phyloP scores from a whole-genome alignment of 2,329 filamentous ascomycete genomes.

The Rutstroemia sydowiana region DNA sequence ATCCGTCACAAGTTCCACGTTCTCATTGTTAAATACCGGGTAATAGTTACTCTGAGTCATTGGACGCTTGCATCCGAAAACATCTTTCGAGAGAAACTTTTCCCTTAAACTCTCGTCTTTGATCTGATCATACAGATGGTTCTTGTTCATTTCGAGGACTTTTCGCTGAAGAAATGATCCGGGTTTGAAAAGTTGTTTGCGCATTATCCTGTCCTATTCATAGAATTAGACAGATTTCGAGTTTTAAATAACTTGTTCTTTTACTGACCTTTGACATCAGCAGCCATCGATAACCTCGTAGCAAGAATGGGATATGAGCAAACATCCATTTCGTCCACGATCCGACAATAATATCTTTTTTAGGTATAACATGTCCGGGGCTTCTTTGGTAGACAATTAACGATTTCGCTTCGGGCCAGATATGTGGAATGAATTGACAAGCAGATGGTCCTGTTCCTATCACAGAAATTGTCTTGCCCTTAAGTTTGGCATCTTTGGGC shows the following conservation, averaged over 20 bases:
- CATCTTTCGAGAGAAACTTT: background rate
- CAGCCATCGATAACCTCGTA: background rate
- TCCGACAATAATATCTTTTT: background rate
- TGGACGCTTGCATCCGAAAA: background rate
- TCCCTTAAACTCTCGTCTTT: background rate
- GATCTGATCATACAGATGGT: background rate
- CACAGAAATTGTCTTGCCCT: background rate
- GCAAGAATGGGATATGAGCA: background rate
- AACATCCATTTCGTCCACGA: constrained; percentile 4
- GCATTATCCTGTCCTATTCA: background rate
- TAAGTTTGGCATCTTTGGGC: constrained; percentile 1
- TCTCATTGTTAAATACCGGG: background rate
- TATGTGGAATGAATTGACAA: constrained; percentile 1
- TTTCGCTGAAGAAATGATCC: background rate
- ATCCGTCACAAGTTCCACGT: constrained; percentile 3
- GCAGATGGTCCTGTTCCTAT: constrained; percentile 4
- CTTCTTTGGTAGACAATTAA: constrained; percentile 3
- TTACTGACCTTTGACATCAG: background rate
- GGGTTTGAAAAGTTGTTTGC: background rate
- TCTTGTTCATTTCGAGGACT: background rate
- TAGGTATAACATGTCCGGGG: background rate
- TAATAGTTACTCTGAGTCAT: background rate
- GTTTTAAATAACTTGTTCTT: too few relatives aligned
- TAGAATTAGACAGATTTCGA: too few relatives aligned
- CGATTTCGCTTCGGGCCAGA: background rate